phyloP scores from a whole-genome alignment of 148 eudicot genomes.

The Fagopyrum homotropicum region DNA sequence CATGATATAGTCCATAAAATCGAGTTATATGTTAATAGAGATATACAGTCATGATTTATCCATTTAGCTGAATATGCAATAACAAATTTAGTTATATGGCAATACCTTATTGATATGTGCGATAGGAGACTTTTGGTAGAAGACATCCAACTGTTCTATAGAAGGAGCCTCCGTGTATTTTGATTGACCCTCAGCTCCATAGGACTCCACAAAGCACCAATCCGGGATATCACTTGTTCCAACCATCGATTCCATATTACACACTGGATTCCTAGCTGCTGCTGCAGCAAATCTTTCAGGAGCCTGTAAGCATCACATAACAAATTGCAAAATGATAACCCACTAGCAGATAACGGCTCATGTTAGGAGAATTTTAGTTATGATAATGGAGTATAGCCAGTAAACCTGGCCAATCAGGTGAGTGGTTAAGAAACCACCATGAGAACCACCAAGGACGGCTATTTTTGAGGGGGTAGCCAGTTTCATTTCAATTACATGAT shows the following conservation, averaged over 20 bases:
- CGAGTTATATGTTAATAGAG: neutral
- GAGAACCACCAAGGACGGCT: conserved; percentile 78
- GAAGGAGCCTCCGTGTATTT: conserved; percentile 63
- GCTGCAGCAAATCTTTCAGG: conserved; percentile 86
- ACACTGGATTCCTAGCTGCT: conserved; percentile 83
- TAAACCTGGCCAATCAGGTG: conserved; percentile 96
- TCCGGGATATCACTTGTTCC: conserved; percentile 91
- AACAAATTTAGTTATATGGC: neutral
- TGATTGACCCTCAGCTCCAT: conserved; percentile 50
- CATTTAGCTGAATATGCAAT: too few species aligned
- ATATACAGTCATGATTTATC: neutral
- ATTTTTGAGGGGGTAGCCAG: conserved; percentile 75
- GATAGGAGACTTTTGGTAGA: conserved; percentile 75
- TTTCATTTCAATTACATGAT: conserved; percentile 50
- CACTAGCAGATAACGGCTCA: neutral
- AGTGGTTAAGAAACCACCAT: conserved; percentile 94
- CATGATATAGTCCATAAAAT: neutral
- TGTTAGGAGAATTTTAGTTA: neutral
- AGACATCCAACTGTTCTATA: conserved; percentile 44
- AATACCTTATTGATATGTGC: conserved; percentile 64
- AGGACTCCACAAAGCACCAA: conserved; percentile 82
- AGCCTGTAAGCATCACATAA: conserved; percentile 47
- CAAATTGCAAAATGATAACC: neutral
- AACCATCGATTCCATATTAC: conserved; percentile 81
- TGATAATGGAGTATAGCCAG: neutral